Conservation (phyloP, 2,329 filamentous ascomycete species). For the Sporothrix dimorphospora region DNA sequence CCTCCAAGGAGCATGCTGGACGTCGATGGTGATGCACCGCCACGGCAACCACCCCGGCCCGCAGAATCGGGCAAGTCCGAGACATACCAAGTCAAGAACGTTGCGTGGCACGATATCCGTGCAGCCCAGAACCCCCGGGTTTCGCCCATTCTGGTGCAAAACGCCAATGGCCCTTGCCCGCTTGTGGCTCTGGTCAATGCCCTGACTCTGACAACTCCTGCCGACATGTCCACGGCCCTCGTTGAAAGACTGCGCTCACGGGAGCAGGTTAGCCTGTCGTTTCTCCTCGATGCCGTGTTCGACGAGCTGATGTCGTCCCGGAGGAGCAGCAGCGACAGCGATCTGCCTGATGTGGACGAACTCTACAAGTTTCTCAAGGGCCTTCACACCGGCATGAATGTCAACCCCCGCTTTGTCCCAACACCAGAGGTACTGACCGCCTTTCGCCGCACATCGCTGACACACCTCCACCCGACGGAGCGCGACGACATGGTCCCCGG, state of each 20-base stretch:
- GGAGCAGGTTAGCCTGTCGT: slow-evolving; percentile 84
- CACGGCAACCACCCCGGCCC: slow-evolving; percentile 45
- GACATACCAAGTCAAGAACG: slow-evolving; percentile 91
- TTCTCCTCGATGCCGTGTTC: slow-evolving; percentile 86
- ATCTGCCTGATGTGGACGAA: slow-evolving; percentile 83
- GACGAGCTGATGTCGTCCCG: slow-evolving; percentile 87
- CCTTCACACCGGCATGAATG: slow-evolving; percentile 95
- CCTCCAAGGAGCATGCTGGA: slow-evolving; percentile 33
- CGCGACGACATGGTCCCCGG: slow-evolving; percentile 61
- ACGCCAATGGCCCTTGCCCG: slow-evolving; percentile 92
- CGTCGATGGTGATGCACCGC: slow-evolving; percentile 35
- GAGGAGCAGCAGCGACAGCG: slow-evolving; percentile 62
- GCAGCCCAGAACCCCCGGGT: slow-evolving; percentile 64
- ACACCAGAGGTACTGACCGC: slow-evolving; percentile 51
- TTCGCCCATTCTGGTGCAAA: slow-evolving; percentile 91
- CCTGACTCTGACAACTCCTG: slow-evolving; percentile 78
- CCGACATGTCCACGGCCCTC: slow-evolving; percentile 67
- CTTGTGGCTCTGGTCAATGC: slow-evolving; percentile 92
- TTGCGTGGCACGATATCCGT: slow-evolving; percentile 76
- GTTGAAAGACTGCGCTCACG: slow-evolving; percentile 76
- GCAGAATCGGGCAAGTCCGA: slow-evolving; percentile 60
- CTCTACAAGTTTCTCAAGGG: slow-evolving; percentile 86
- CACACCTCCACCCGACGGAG: slow-evolving; percentile 55
- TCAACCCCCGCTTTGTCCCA: slow-evolving; percentile 86
- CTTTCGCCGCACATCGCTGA: slow-evolving; percentile 56